Evolutionary conservation across 768 basidiomycete genomes (phyloP).

Genomic region (Clitopilus hobsonii): DNA sequence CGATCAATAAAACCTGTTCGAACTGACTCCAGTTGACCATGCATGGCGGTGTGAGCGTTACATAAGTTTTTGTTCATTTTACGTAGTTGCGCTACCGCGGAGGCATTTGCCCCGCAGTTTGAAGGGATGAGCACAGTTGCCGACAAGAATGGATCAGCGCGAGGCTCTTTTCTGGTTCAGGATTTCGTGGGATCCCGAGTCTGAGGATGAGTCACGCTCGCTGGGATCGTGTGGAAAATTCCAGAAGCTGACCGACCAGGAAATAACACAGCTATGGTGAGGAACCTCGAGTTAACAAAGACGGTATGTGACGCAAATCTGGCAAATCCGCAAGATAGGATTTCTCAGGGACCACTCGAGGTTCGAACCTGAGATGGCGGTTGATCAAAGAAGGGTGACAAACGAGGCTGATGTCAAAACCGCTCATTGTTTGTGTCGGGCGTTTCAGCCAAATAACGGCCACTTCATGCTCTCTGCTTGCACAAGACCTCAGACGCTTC

Average conservation of each 20-base stretch:
- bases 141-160: neutral
- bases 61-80: neutral
- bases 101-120: neutral
- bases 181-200: neutral
- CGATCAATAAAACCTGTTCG: neutral
- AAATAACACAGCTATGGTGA: neutral
- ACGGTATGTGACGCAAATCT: neutral
- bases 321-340: neutral
- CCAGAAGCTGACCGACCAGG: neutral
- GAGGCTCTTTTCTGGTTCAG: neutral
- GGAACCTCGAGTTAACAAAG: neutral
- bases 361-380: neutral
- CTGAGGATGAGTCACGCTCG: neutral
- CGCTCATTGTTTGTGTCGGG: neutral
- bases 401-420: neutral
- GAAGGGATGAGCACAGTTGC: neutral
- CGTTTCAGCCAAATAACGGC: neutral
- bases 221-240: neutral
- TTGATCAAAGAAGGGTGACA: neutral
- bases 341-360: neutral
- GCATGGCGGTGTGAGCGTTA: neutral
- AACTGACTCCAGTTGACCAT: neutral
- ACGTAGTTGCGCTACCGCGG: slow-evolving; percentile 1
- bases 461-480: neutral
- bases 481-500: neutral